phyloP scores from a whole-genome alignment of 192 early-diverging fungal genomes.

The Backusella mclennaniae region DNA sequence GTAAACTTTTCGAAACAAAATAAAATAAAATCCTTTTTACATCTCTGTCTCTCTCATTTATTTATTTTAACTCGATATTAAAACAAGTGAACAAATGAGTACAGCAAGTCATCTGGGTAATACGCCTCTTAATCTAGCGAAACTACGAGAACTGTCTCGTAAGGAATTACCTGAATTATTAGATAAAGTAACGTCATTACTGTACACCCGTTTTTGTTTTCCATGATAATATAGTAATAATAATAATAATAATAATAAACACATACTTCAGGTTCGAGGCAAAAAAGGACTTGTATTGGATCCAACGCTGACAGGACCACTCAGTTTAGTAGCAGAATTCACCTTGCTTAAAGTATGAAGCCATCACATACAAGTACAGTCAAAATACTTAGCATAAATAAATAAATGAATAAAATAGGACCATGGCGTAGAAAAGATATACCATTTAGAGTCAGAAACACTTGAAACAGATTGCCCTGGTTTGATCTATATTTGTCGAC shows the following conservation, averaged over 20 bases:
- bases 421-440: conserved; percentile 95
- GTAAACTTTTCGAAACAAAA: neutral
- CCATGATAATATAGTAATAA: neutral
- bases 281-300: conserved; percentile 91
- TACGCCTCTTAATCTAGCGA: conserved; percentile 49
- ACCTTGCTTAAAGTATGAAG: conserved; percentile 68
- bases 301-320: conserved; percentile 73
- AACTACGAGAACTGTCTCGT: conserved; percentile 59
- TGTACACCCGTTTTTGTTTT: neutral
- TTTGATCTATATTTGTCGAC: conserved; percentile 84
- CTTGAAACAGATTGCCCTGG: conserved; percentile 70
- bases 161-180: conserved; percentile 67
- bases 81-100: conserved; percentile 13
- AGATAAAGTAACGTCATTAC: conserved; percentile 61
- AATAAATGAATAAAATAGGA: conserved; percentile 50
- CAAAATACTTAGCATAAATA: neutral
- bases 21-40: neutral
- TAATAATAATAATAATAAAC: neutral
- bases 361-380: neutral
- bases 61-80: neutral
- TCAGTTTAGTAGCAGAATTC: conserved; percentile 89
- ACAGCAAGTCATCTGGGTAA: conserved; percentile 47
- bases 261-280: conserved; percentile 68
- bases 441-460: conserved; percentile 67
- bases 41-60: neutral